phyloP scores from a whole-genome alignment of 495 filamentous ascomycete genomes.

The Xylaria grammica region DNA sequence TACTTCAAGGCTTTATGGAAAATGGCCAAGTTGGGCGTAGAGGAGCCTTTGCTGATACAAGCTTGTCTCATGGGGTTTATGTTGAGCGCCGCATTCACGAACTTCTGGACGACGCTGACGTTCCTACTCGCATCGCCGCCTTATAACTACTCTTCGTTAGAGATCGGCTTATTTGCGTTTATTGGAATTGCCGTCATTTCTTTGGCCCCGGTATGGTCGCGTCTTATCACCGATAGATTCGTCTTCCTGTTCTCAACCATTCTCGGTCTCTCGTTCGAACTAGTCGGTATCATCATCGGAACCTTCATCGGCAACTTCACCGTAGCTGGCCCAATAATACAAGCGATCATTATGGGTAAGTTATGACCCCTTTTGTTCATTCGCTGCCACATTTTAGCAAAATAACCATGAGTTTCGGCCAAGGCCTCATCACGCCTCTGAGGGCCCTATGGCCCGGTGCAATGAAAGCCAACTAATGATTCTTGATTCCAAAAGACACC shows the following conservation, averaged over 20 bases:
- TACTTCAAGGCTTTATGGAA: conserved; percentile 70
- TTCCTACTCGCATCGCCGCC: conserved; percentile 72
- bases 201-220: conserved; percentile 69
- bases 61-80: conserved; percentile 42
- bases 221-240: conserved; percentile 72
- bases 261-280: conserved; percentile 60
- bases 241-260: conserved; percentile 70
- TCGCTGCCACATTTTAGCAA: neutral
- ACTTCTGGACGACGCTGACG: conserved; percentile 72
- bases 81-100: conserved; percentile 37
- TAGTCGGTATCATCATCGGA: conserved; percentile 70
- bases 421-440: neutral
- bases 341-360: conserved; percentile 59
- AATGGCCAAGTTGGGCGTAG: conserved; percentile 62
- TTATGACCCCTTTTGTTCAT: neutral
- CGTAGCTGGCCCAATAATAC: conserved; percentile 75
- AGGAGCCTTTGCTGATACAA: conserved; percentile 69
- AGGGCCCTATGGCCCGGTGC: neutral
- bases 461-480: neutral
- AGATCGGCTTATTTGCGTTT: conserved; percentile 79
- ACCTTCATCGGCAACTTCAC: conserved; percentile 68
- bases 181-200: conserved; percentile 74
- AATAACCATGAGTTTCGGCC: neutral
- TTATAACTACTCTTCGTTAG: conserved; percentile 68
- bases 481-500: conserved; percentile 57